Evolutionary conservation across 352 stramenopile species (phyloP), one percentile per base, ranked within the genome.

Genomic region (Paralagenidium karlingii): DNA sequence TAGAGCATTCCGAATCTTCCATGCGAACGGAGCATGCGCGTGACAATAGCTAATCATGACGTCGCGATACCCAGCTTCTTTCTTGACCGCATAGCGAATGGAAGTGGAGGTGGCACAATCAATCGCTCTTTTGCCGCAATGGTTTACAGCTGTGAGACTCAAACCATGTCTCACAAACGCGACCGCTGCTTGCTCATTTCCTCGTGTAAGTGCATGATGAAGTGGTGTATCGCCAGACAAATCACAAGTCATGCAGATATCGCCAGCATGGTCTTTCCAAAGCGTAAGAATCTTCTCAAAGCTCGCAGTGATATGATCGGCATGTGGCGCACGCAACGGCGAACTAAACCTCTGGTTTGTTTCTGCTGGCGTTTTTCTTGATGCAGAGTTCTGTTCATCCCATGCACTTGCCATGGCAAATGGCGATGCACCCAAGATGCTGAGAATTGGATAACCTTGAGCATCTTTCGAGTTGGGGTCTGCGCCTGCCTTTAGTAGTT

Each of bases 21-120:
- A 58, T 1, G 76, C 76, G 9, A 89, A 60, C 20, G 67, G 55
- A 32, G 63, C 62, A 34, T 84, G 73, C 8, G 73, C 66, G 47
- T 86, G 73, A 22, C 70, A 81, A 43, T 85, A 86, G 36, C 63
- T 83, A 26, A 90, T 82, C 76, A 90, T 87, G 5, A 90, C 61
- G 34, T 90, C 71, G 8, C 76, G 68, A 8, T 46, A 74, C 9
- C 70, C 70, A 1, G 73, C 73, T 34, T 82, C 65, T 38, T 81
- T 76, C 55, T 87, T 87, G 11, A 87, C 48, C 21, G 58, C 53
- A 29, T 87, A 87, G 34, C 85, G 76, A 12, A 90, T 51, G 31
- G 81, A 55, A 2, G 73, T 87, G 3, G 73, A 87, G 8, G 70
- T 83, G 18, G 76, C 87, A 46, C 74, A 82, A 47, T 90, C 76